Evolutionary conservation across 208 protist species (phyloP).

Genomic region (Crithidia mellificae): DNA sequence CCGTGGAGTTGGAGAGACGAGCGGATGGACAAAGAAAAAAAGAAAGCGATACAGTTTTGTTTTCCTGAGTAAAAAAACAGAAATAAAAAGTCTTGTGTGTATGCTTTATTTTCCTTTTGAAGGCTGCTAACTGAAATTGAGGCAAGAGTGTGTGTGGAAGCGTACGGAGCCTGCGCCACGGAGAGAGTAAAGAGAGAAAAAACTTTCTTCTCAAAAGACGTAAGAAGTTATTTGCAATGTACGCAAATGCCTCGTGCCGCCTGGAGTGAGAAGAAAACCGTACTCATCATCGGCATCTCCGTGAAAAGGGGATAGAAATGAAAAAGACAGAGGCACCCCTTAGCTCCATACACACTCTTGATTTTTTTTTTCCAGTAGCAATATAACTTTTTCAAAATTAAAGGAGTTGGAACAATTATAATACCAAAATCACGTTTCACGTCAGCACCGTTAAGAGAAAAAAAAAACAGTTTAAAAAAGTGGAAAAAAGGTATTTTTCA

Average conservation of each 20-base stretch:
- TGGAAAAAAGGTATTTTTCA: not conserved
- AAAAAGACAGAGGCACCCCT: no score
- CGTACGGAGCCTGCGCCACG: no score
- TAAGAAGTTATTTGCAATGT: no score
- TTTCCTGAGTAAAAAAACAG: not conserved
- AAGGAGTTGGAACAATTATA: not conserved
- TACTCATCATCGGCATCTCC: no score
- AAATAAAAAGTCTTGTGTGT: not conserved
- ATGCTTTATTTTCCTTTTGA: constrained; percentile 6
- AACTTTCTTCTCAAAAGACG: no score
- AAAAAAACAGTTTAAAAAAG: not conserved
- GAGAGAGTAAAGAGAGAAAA: no score
- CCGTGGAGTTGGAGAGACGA: not conserved
- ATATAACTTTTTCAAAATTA: no score
- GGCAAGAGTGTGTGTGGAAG: not conserved
- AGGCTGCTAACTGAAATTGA: not conserved
- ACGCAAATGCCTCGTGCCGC: no score
- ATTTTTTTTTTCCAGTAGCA: no score
- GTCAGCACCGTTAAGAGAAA: not conserved
- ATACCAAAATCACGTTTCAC: not conserved
- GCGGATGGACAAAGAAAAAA: not conserved
- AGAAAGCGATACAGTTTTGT: not conserved
- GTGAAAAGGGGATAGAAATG: no score
- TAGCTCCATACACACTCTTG: no score
- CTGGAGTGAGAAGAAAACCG: no score